phyloP scores from a whole-genome alignment of 495 filamentous ascomycete species.

The Aspergillus carlsbadensis region DNA sequence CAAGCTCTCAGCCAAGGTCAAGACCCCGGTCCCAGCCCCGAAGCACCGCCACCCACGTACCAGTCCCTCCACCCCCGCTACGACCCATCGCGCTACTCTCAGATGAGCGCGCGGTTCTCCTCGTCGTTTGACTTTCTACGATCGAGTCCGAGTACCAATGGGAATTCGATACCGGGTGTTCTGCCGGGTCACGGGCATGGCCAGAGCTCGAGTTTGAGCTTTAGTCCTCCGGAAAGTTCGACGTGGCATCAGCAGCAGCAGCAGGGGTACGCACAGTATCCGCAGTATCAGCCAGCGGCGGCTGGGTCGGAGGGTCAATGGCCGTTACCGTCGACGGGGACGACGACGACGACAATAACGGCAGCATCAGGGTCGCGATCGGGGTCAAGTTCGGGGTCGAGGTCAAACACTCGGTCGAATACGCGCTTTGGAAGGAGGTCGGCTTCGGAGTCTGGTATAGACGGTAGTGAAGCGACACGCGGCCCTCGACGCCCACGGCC shows the following conservation, averaged over 20 bases:
- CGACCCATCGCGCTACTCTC: constrained; percentile 20
- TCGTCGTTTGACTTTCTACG: neutral
- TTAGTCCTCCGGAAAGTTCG: neutral
- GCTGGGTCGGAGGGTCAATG: neutral
- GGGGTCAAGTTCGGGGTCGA: neutral
- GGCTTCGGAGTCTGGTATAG: neutral
- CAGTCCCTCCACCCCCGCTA: constrained; percentile 21
- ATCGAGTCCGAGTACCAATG: neutral
- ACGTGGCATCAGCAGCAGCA: constrained; percentile 1
- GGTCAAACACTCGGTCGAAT: neutral
- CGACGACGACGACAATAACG: neutral
- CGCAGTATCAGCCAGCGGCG: neutral
- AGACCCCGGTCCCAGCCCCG: neutral
- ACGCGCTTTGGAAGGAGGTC: neutral
- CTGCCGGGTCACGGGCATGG: neutral
- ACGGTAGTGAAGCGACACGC: neutral
- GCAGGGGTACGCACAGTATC: neutral
- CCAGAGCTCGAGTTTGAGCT: neutral
- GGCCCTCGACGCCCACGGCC: constrained; percentile 33
- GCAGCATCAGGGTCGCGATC: neutral
- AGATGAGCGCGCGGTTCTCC: constrained; percentile 1
- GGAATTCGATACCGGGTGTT: neutral
- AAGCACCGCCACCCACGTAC: constrained; percentile 22
- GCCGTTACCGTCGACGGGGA: neutral
- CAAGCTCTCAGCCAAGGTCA: neutral